phyloP scores from a whole-genome alignment of 2,329 filamentous ascomycete species.

The Fonsecaea nubica region DNA sequence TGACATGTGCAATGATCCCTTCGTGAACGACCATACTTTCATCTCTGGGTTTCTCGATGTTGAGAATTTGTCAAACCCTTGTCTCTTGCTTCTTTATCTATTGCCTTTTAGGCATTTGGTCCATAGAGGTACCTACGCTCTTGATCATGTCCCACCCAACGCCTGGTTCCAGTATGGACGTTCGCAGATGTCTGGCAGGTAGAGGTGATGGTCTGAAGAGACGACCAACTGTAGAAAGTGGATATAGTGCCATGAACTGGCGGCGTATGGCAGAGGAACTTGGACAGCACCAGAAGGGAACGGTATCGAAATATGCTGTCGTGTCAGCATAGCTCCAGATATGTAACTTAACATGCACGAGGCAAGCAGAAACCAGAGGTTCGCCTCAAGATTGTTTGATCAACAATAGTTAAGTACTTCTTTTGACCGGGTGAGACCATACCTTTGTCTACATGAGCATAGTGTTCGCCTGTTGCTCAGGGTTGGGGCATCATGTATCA shows the following conservation, averaged over 20 bases:
- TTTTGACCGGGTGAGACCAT: neutral
- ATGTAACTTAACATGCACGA: neutral
- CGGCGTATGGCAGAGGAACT: neutral
- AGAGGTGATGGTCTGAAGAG: neutral
- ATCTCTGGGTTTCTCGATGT: neutral
- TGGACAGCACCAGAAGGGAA: neutral
- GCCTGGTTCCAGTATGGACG: neutral
- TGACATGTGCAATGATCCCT: neutral
- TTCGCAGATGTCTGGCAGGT: neutral
- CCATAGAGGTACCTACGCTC: neutral
- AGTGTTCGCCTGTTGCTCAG: neutral
- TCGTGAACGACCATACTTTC: neutral
- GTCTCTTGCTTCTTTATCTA: neutral
- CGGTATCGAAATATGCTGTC: neutral
- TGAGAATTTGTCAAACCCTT: neutral
- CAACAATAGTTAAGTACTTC: neutral
- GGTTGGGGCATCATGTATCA: neutral
- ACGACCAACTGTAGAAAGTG: neutral
- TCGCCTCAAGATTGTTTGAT: neutral
- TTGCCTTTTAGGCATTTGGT: neutral
- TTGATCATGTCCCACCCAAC: neutral
- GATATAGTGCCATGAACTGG: neutral
- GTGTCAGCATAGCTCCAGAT: slow-evolving; percentile 2
- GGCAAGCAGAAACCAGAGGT: neutral
- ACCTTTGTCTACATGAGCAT: neutral